These are phyloP conservation scores for Neurospora cerealis DNA, from an alignment of 495 filamentous ascomycete species.

Conservation along the genomic window DNA sequence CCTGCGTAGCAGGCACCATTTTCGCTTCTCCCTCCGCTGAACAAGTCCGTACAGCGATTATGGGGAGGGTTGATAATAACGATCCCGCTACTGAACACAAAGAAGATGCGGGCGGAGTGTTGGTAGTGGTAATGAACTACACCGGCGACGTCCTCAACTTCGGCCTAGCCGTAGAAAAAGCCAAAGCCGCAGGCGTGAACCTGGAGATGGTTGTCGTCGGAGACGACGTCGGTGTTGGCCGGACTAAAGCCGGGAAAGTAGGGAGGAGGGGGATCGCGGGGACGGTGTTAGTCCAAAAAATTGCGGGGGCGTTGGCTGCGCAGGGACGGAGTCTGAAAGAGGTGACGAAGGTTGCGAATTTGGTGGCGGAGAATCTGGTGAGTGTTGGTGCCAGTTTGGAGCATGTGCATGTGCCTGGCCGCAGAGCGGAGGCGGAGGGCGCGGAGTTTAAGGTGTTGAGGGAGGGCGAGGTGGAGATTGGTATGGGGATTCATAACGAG, in stretches of 20 bases:
- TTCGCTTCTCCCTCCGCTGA: constrained; percentile 84
- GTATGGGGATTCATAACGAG: constrained; percentile 99
- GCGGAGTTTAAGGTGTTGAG: constrained; percentile 43
- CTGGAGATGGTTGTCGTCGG: constrained; percentile 91
- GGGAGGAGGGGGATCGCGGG: constrained; percentile 87
- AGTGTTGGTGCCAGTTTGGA: constrained; percentile 78
- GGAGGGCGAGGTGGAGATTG: constrained; percentile 75
- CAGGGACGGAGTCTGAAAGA: constrained; percentile 54
- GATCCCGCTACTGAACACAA: too few relatives aligned
- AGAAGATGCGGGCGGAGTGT: constrained; percentile 54
- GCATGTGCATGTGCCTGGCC: constrained; percentile 89
- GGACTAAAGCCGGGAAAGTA: constrained; percentile 76
- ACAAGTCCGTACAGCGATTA: constrained; percentile 72
- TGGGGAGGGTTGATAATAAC: constrained; percentile 56
- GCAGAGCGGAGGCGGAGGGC: constrained; percentile 32
- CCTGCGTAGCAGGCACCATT: constrained; percentile 83
- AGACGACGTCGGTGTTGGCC: constrained; percentile 92
- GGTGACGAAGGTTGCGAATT: constrained; percentile 58
- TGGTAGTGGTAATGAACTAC: constrained; percentile 62
- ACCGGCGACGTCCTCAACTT: constrained; percentile 90
- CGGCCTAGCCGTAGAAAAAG: constrained; percentile 90
- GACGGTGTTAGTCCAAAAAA: constrained; percentile 82
- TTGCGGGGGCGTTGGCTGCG: constrained; percentile 75
- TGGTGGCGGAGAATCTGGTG: constrained; percentile 67
- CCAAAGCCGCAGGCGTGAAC: constrained; percentile 63